These are phyloP conservation scores for Linum usitatissimum DNA, from an alignment of 345 rosid genomes.

Conservation along the genomic window DNA sequence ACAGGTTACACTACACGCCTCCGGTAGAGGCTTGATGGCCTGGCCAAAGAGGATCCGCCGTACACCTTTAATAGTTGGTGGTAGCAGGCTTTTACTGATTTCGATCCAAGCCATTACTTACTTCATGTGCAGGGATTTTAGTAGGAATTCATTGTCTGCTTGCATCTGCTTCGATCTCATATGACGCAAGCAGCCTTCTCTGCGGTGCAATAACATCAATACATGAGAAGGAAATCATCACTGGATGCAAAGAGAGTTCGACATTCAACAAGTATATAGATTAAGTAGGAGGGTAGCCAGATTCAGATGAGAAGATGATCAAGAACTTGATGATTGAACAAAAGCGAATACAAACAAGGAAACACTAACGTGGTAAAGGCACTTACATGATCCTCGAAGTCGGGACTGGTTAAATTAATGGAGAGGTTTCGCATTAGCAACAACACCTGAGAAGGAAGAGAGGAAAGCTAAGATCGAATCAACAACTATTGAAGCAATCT, in stretches of 20 bases:
- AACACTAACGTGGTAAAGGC: constrained; percentile 2
- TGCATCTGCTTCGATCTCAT: constrained; percentile 34
- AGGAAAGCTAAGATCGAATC: constrained; percentile 1
- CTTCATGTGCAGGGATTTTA: constrained; percentile 1
- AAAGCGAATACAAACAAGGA: neutral
- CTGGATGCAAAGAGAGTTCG: neutral
- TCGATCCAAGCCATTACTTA: constrained; percentile 3
- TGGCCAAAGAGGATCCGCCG: constrained; percentile 4
- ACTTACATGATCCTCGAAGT: constrained; percentile 91
- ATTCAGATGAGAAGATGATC: neutral
- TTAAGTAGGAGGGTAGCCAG: neutral
- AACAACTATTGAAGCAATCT: neutral
- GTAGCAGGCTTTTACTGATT: constrained; percentile 2
- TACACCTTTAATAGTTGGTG: constrained; percentile 12
- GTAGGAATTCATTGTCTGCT: constrained; percentile 21
- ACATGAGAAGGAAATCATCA: neutral
- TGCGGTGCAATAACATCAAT: constrained; percentile 17
- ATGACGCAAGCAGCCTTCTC: constrained; percentile 74
- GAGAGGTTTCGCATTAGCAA: constrained; percentile 91
- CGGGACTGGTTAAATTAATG: constrained; percentile 72
- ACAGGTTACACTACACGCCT: neutral
- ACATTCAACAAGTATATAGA: neutral
- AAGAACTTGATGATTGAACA: neutral
- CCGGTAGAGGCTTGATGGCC: constrained; percentile 10
- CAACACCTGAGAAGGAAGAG: constrained; percentile 44